These are phyloP conservation scores for button mushroom (Agaricus bisporus) DNA, from an alignment of 768 basidiomycete species.

Conservation along the genomic window DNA sequence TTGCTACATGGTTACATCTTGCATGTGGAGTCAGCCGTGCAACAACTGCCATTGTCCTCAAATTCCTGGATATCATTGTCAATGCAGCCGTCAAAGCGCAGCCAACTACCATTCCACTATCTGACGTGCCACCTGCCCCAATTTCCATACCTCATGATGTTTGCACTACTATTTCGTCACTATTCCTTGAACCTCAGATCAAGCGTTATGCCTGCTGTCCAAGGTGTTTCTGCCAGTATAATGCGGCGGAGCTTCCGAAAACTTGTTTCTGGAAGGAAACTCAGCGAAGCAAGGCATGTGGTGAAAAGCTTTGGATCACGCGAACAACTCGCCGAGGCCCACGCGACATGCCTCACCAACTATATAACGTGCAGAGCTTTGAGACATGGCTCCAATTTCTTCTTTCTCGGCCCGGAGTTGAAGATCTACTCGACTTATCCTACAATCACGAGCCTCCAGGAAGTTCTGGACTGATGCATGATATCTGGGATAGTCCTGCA, in stretches of 20 bases:
- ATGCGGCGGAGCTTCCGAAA: neutral
- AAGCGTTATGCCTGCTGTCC: constrained; percentile 15
- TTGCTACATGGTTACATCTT: constrained; percentile 11
- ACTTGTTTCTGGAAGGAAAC: constrained; percentile 11
- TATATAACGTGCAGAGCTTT: constrained; percentile 16
- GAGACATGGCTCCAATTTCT: constrained; percentile 17
- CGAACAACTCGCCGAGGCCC: constrained; percentile 9
- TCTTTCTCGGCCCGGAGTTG: constrained; percentile 16
- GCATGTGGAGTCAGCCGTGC: constrained; percentile 15
- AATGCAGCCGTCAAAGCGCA: neutral
- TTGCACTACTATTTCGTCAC: constrained; percentile 9
- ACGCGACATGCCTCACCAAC: constrained; percentile 8
- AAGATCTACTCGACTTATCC: constrained; percentile 17
- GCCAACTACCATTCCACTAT: neutral
- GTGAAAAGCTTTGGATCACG: constrained; percentile 10
- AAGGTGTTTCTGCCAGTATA: constrained; percentile 8
- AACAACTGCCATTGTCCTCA: constrained; percentile 10
- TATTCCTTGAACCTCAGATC: neutral
- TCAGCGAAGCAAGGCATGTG: constrained; percentile 9
- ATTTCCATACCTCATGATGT: constrained; percentile 9
- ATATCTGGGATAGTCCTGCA: constrained; percentile 19
- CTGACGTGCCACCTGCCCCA: neutral
- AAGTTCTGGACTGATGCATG: constrained; percentile 10
- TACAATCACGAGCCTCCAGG: constrained; percentile 12
- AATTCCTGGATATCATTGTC: neutral